Evolutionary conservation across 176 grass and related monocot species (phyloP).

Genomic region (Secale cereale): DNA sequence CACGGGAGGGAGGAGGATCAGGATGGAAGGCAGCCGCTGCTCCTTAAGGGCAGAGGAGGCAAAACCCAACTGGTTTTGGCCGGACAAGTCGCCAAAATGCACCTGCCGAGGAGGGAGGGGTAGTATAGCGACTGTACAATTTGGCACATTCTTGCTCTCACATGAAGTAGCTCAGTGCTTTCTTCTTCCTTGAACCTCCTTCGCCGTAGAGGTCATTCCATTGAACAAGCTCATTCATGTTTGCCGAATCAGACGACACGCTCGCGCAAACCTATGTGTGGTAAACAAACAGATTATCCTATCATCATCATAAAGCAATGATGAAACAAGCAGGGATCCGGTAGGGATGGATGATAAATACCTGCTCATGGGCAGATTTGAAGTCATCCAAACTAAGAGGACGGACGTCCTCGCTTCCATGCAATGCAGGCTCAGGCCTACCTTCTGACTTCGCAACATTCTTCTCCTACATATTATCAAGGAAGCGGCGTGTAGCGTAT

Average conservation of each 20-base stretch:
- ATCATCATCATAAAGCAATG: background rate
- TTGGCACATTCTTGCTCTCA: constrained; percentile 45
- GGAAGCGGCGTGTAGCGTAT: background rate
- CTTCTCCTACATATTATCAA: constrained; percentile 56
- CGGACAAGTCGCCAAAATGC: constrained; percentile 20
- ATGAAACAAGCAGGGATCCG: background rate
- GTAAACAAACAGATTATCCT: background rate
- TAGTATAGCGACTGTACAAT: constrained; percentile 48
- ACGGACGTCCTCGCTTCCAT: constrained; percentile 82
- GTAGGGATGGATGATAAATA: constrained; percentile 9
- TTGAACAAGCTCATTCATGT: constrained; percentile 91
- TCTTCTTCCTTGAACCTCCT: constrained; percentile 97
- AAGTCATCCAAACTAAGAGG: constrained; percentile 86
- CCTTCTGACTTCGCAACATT: constrained; percentile 61
- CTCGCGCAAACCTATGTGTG: constrained; percentile 83
- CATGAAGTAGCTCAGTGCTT: constrained; percentile 98
- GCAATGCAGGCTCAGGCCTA: constrained; percentile 59
- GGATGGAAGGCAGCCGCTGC: background rate
- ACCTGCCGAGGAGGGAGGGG: constrained; percentile 16
- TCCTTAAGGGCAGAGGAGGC: constrained; percentile 30
- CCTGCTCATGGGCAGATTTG: constrained; percentile 99
- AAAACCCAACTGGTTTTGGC: constrained; percentile 43
- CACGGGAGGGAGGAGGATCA: constrained; percentile 12
- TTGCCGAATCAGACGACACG: constrained; percentile 90
- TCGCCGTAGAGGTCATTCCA: constrained; percentile 99